A percentile compares a stretch with the other conserved stretches of the same genome.
These are phyloP conservation scores for Pinus albicaulis DNA, from an alignment of 75 land plant genomes.

Conservation along the genomic window DNA sequence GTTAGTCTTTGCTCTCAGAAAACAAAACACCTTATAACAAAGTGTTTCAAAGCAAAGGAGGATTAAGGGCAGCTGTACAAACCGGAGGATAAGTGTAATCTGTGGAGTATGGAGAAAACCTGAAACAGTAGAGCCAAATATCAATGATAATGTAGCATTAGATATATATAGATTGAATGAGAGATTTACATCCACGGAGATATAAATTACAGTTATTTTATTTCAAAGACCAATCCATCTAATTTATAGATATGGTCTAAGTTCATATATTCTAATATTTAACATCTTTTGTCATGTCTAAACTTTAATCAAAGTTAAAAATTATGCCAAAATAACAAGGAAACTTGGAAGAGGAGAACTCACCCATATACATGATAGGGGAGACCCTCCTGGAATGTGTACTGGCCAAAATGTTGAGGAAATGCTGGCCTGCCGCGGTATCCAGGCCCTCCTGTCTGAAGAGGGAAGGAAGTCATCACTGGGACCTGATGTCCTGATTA, in stretches of 20 bases:
- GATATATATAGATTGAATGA: too few species aligned
- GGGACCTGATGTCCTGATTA: constrained; percentile 6
- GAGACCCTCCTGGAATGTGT: neutral
- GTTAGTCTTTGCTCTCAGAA: too few species aligned
- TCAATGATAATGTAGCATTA: neutral
- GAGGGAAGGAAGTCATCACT: neutral
- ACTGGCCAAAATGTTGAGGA: neutral
- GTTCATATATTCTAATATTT: neutral
- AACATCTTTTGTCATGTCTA: neutral
- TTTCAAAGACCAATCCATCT: neutral
- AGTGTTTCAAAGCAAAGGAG: neutral
- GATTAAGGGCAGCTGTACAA: neutral
- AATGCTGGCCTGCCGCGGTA: constrained; percentile 3
- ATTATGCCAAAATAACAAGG: neutral
- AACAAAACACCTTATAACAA: neutral
- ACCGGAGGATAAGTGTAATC: constrained; percentile 9
- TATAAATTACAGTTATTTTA: too few species aligned
- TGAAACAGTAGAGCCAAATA: neutral
- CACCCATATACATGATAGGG: constrained; percentile 8
- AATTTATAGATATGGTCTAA: too few species aligned
- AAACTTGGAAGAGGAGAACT: neutral
- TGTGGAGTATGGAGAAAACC: constrained; percentile 8
- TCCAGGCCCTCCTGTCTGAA: constrained; percentile 2
- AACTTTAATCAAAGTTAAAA: neutral
- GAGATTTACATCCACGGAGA: too few species aligned